Conservation (phyloP, 805 yeast genomes). For the Wickerhamomyces queroliae region DNA sequence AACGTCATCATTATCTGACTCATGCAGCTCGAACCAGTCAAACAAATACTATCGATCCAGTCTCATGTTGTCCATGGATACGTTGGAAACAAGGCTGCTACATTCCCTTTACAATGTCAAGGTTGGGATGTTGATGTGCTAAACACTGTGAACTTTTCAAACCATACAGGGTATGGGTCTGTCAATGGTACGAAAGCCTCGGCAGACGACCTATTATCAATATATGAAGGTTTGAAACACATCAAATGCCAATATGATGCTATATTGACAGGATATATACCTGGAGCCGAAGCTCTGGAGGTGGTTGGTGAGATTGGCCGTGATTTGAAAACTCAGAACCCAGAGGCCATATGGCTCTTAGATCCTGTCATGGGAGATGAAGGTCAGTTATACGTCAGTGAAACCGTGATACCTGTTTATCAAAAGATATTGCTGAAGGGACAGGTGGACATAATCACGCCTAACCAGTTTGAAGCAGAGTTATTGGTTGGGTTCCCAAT, state of each 20-base stretch:
- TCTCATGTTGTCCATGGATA: slow-evolving; percentile 73
- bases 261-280: slow-evolving; percentile 62
- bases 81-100: slow-evolving; percentile 63
- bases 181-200: slow-evolving; percentile 41
- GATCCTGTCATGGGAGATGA: slow-evolving; percentile 86
- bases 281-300: slow-evolving; percentile 45
- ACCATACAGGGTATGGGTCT: slow-evolving; percentile 67
- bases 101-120: slow-evolving; percentile 57
- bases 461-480: slow-evolving; percentile 88
- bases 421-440: slow-evolving; percentile 36
- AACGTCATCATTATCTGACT: not conserved
- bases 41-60: slow-evolving; percentile 43
- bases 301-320: slow-evolving; percentile 35
- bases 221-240: slow-evolving; percentile 34
- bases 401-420: slow-evolving; percentile 55
- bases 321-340: slow-evolving; percentile 28
- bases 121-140: slow-evolving; percentile 68
- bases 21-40: not conserved
- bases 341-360: slow-evolving; percentile 45
- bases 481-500: slow-evolving; percentile 52
- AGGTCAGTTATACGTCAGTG: slow-evolving; percentile 60
- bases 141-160: slow-evolving; percentile 61
- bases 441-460: slow-evolving; percentile 70
- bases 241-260: slow-evolving; percentile 40
- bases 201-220: slow-evolving; percentile 31